Conservation (phyloP, 2,329 filamentous ascomycete genomes). For the Penicillium sp. region DNA sequence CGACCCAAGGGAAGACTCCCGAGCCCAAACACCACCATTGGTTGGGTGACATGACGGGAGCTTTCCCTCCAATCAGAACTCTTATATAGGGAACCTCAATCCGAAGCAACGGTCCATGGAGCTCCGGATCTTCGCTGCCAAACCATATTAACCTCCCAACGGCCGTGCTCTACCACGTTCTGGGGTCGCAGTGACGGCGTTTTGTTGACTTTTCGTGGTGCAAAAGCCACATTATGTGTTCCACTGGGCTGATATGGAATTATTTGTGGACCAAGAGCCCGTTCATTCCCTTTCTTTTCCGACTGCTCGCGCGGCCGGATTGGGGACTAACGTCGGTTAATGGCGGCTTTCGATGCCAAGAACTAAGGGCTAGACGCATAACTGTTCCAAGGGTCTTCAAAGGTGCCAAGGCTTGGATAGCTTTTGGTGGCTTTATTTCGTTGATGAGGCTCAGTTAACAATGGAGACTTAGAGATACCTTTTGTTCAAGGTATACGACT, state of each 20-base stretch:
- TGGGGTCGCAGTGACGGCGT: slow-evolving; percentile 13
- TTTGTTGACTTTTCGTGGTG: background rate
- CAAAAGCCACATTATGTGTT: background rate
- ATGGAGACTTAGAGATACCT: background rate
- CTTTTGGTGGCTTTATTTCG: background rate
- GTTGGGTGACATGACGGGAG: background rate
- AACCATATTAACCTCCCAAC: background rate
- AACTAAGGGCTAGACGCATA: no score
- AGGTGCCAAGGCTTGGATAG: background rate
- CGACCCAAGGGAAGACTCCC: background rate
- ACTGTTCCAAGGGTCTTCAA: background rate
- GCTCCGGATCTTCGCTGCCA: background rate
- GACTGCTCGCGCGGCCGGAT: background rate
- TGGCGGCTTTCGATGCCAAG: background rate
- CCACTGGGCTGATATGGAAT: background rate
- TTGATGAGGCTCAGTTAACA: background rate
- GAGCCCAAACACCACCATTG: background rate
- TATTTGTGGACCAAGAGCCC: background rate
- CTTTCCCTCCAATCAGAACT: slow-evolving; percentile 5
- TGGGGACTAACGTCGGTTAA: background rate
- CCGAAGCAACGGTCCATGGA: background rate
- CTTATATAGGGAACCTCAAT: background rate
- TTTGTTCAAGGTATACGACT: background rate
- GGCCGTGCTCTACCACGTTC: slow-evolving; percentile 14
- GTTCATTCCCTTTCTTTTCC: background rate